Percentiles rank a stretch among this genome's conserved stretches.
phyloP scores from a whole-genome alignment of 176 grass and related monocot species.

The Aegilops speltoides region DNA sequence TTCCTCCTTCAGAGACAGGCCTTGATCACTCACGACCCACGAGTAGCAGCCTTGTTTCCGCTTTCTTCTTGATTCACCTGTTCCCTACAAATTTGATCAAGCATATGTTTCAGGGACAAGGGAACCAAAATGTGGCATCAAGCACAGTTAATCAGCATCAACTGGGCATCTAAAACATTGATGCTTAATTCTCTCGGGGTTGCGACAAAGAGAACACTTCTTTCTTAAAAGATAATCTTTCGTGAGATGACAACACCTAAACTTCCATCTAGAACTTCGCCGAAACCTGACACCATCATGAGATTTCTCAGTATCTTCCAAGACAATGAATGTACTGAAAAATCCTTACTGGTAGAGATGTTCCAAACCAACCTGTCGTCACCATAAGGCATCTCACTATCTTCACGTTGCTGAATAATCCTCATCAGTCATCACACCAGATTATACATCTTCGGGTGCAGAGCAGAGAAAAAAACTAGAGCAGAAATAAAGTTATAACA shows the following conservation, averaged over 20 bases:
- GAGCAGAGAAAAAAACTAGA: not conserved
- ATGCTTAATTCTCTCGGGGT: not conserved
- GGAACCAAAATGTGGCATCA: not conserved
- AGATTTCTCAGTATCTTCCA: not conserved
- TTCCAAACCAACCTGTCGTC: not conserved
- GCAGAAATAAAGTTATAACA: not conserved
- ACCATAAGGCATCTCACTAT: not conserved
- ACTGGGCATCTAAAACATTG: not conserved
- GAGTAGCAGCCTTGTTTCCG: not conserved
- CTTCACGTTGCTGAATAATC: not conserved
- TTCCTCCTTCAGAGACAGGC: not conserved
- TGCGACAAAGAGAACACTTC: not conserved
- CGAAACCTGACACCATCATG: not conserved
- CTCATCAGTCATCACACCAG: not conserved
- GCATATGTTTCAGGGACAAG: not conserved
- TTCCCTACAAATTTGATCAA: not conserved
- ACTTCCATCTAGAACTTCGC: not conserved
- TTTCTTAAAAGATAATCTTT: not conserved
- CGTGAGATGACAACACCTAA: not conserved
- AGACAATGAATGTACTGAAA: not conserved
- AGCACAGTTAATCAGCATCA: not conserved
- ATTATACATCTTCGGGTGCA: not conserved
- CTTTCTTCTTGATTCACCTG: not conserved
- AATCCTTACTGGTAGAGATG: not conserved
- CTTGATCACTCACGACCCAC: not conserved